phyloP scores from a whole-genome alignment of 768 basidiomycete genomes.

The Candolleomyces aberdarensis region DNA sequence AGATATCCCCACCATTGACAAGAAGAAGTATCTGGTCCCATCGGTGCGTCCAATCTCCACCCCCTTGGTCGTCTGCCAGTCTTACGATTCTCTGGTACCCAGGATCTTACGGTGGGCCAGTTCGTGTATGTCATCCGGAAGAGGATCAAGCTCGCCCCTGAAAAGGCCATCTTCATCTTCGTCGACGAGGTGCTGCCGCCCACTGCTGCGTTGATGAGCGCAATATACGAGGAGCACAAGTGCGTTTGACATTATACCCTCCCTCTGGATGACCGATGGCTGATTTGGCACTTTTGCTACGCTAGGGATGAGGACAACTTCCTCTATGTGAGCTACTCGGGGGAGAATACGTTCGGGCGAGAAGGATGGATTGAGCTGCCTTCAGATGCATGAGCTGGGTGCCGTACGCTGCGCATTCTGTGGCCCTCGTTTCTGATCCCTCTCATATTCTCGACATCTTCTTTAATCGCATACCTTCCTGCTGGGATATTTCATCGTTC shows the following conservation, averaged over 20 bases:
- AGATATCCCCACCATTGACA: conserved; percentile 99
- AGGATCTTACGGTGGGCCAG: conserved; percentile 97
- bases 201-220: conserved; percentile 96
- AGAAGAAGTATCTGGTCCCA: conserved; percentile 99
- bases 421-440: background rate
- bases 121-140: conserved; percentile 99
- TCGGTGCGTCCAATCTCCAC: conserved; percentile 57
- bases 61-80: background rate
- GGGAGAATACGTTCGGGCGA: conserved; percentile 92
- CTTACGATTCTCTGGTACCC: background rate
- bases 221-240: conserved; percentile 99
- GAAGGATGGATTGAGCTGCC: conserved; percentile 48
- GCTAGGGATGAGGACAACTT: conserved; percentile 97
- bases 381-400: conserved; percentile 36
- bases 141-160: conserved; percentile 98
- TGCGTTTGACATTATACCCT: conserved; percentile 37
- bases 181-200: conserved; percentile 98
- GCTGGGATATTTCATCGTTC: conserved; percentile 1
- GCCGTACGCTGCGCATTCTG: background rate
- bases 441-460: background rate
- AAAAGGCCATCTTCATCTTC: conserved; percentile 99
- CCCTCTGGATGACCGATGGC: conserved; percentile 2
- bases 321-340: conserved; percentile 97
- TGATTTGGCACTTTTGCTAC: background rate
- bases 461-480: background rate